A percentile compares a stretch with the other conserved stretches of the same genome.
Evolutionary conservation across 2,329 filamentous ascomycete genomes (phyloP).

Genomic region (Arthroderma sp.): DNA sequence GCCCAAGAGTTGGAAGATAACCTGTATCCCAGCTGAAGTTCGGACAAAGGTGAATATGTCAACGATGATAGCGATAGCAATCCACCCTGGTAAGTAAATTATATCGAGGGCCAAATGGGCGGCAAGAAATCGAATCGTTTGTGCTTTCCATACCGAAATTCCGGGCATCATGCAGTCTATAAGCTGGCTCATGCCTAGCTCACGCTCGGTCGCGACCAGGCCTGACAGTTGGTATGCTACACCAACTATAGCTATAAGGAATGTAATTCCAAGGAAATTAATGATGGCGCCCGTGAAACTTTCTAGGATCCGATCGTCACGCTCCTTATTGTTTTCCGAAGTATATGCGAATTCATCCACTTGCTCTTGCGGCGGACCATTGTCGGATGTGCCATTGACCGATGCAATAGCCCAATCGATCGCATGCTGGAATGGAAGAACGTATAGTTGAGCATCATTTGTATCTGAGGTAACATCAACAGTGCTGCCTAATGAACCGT

Average conservation of each 20-base stretch:
- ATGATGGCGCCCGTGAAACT: constrained; percentile 62
- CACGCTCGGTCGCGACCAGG: constrained; percentile 71
- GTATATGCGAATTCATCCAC: constrained; percentile 58
- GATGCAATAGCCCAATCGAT: constrained; percentile 60
- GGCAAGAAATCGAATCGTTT: constrained; percentile 62
- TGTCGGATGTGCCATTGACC: constrained; percentile 24
- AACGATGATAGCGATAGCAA: constrained; percentile 55
- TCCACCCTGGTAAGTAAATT: constrained; percentile 71
- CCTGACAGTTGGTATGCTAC: constrained; percentile 80
- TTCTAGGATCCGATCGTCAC: constrained; percentile 44
- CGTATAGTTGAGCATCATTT: constrained; percentile 66
- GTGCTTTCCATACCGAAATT: constrained; percentile 58
- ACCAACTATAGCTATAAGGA: constrained; percentile 67
- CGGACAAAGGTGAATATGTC: constrained; percentile 48
- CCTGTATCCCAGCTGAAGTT: constrained; percentile 51
- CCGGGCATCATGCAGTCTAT: constrained; percentile 88
- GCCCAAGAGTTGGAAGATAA: constrained; percentile 61
- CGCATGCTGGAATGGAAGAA: constrained; percentile 65
- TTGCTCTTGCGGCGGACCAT: neutral
- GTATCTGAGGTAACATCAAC: constrained; percentile 30
- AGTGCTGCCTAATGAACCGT: constrained; percentile 53
- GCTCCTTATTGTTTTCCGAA: constrained; percentile 52
- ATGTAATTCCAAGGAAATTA: constrained; percentile 62
- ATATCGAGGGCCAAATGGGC: constrained; percentile 69
- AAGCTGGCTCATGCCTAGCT: constrained; percentile 74